Evolutionary conservation across 306 rosid species (phyloP).

Genomic region (Pyrus communis): DNA sequence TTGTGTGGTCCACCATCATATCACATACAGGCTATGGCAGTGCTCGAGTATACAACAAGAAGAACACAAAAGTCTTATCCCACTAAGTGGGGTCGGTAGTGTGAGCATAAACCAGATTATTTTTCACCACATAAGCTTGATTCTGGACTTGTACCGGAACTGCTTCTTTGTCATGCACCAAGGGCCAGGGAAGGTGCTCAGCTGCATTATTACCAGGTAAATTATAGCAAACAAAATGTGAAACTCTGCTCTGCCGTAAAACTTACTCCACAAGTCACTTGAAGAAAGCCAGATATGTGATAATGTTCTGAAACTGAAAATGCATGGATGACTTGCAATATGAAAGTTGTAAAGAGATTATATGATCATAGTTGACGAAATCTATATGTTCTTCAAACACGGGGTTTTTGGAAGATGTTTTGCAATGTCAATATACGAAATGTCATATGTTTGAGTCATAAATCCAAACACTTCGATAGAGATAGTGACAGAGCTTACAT

Average conservation of each 20-base stretch:
- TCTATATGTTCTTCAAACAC: not conserved
- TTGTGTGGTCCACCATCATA: not conserved
- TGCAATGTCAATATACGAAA: not conserved
- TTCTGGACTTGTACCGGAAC: conserved; percentile 51
- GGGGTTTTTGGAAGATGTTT: not conserved
- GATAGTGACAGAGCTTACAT: conserved; percentile 38
- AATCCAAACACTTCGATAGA: not conserved
- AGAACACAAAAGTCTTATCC: not conserved
- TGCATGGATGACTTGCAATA: not conserved
- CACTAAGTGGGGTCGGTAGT: no score
- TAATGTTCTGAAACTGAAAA: not conserved
- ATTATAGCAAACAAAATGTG: conserved; percentile 2
- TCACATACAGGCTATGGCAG: not conserved
- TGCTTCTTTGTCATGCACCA: conserved; percentile 78
- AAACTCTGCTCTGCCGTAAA: not conserved
- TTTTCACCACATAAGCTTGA: conserved; percentile 53
- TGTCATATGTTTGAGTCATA: not conserved
- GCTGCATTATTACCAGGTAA: conserved; percentile 26
- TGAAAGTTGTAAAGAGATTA: not conserved
- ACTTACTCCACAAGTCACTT: not conserved
- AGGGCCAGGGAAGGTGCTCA: conserved; percentile 75
- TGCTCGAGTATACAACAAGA: not conserved
- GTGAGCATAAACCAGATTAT: no score
- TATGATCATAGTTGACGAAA: not conserved
- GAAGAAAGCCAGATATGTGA: not conserved